Percentiles rank a stretch among this genome's conserved stretches.
These are phyloP conservation scores for Euphorbia neoarborescens DNA, from an alignment of 441 rosid species.

Conservation along the genomic window DNA sequence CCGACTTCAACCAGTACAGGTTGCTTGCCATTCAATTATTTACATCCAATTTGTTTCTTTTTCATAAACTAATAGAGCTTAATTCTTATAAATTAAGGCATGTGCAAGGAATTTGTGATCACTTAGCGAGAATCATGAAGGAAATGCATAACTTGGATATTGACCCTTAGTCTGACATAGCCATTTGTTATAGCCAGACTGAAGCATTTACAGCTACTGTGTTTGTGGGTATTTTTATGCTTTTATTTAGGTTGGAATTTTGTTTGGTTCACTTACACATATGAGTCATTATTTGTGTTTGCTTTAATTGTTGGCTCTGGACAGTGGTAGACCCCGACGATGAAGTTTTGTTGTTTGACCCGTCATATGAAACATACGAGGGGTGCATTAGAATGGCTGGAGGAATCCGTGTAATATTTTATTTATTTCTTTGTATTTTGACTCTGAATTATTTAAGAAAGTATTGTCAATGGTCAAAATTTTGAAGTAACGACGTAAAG, in stretches of 20 bases:
- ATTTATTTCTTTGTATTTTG: background rate
- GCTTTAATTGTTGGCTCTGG: constrained; percentile 14
- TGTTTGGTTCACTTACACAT: background rate
- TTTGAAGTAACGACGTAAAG: background rate
- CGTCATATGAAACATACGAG: constrained; percentile 49
- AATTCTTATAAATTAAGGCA: constrained; percentile 29
- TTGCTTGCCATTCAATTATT: background rate
- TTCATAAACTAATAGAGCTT: background rate
- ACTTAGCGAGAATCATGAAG: constrained; percentile 32
- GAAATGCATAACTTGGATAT: constrained; percentile 34
- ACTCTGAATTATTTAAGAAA: background rate
- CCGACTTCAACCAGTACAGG: constrained; percentile 60
- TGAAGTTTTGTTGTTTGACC: constrained; percentile 54
- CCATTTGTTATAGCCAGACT: constrained; percentile 56
- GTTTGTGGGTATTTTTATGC: constrained; percentile 34
- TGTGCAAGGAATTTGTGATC: constrained; percentile 60
- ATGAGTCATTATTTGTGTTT: background rate
- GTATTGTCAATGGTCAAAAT: constrained; percentile 1
- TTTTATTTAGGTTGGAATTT: background rate
- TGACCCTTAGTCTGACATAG: constrained; percentile 46
- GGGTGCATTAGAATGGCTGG: constrained; percentile 47
- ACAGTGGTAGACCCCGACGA: constrained; percentile 49
- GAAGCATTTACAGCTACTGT: constrained; percentile 59
- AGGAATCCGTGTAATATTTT: constrained; percentile 42
- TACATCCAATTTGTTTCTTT: background rate